A percentile compares a stretch with the other conserved stretches of the same genome.
These are phyloP conservation scores for Lentinula edodes DNA, from an alignment of 768 basidiomycete genomes.

Conservation along the genomic window DNA sequence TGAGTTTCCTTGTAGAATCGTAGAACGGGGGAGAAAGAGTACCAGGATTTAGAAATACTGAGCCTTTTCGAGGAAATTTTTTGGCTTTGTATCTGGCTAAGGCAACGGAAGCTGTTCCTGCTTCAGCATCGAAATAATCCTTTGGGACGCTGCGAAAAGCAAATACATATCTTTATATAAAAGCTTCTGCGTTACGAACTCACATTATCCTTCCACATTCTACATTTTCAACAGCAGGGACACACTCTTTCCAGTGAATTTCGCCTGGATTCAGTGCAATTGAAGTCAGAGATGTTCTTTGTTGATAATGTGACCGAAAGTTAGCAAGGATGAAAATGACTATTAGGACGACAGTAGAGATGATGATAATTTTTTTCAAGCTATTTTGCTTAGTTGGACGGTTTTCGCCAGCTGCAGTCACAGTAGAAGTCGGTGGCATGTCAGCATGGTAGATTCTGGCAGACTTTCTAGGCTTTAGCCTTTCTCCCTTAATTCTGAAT, in stretches of 20 bases:
- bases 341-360: neutral
- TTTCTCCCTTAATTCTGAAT: too few species aligned
- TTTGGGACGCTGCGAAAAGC: constrained; percentile 16
- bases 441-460: neutral
- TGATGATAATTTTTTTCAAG: neutral
- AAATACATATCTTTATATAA: neutral
- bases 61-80: constrained; percentile 15
- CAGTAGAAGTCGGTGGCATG: neutral
- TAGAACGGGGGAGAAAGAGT: neutral
- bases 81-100: constrained; percentile 13
- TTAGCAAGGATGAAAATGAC: neutral
- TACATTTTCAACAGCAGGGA: constrained; percentile 3
- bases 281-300: neutral
- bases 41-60: constrained; percentile 19
- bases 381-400: neutral
- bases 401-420: neutral
- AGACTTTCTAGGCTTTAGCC: too few species aligned
- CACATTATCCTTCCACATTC: constrained; percentile 4
- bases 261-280: neutral
- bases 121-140: constrained; percentile 15
- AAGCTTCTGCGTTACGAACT: neutral
- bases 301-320: neutral
- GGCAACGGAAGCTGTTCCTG: constrained; percentile 16
- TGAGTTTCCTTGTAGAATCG: neutral
- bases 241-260: neutral